Evolutionary conservation across 805 yeast genomes (phyloP), one percentile per base, ranked within the genome.

Genomic region (Candida succiphila): DNA sequence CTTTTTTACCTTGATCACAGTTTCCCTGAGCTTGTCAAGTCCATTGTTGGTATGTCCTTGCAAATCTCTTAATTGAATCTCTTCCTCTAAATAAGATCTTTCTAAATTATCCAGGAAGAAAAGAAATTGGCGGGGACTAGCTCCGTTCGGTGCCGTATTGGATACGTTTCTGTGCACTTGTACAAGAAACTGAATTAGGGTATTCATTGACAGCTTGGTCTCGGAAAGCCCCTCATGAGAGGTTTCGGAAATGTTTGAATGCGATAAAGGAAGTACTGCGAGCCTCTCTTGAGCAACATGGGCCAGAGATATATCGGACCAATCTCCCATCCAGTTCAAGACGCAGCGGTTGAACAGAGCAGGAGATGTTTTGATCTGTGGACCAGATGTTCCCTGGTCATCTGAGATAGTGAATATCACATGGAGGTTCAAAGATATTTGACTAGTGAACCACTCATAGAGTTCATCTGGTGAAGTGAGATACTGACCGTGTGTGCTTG

Each of bases 301-400:
- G 6, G 40, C 34, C 31, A 78, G 51, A 0, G 86, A 58, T 0
- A 46, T 38, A 4, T 43, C 37, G 0, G 78, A 63, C 96, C 96
- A 88, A 34, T 75, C 75, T 4, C 95, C 95, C 79, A 86, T 75
- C 87, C 89, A 84, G 47, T 79, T 74, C 25, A 89, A 56, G 2
- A 85, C 94, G 61, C 96, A 88, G 48, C 97, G 63, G 48, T 88
- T 88, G 56, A 85, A 78, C 23, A 88, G 58, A 0, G 96, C 96
- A 0, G 96, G 95, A 0, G 96, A 88, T 0, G 86, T 63, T 2
- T 79, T 64, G 12, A 78, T 63, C 15, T 67, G 69, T 0, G 77
- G 63, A 13, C 32, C 37, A 3, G 14, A 13, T 3, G 46, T 42
- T 2, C 46, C 40, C 13, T 63, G 55, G 0, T 75, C 69, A 20